phyloP scores from a whole-genome alignment of 1,284 basidiomycete genomes.

The Sparassis latifolia region DNA sequence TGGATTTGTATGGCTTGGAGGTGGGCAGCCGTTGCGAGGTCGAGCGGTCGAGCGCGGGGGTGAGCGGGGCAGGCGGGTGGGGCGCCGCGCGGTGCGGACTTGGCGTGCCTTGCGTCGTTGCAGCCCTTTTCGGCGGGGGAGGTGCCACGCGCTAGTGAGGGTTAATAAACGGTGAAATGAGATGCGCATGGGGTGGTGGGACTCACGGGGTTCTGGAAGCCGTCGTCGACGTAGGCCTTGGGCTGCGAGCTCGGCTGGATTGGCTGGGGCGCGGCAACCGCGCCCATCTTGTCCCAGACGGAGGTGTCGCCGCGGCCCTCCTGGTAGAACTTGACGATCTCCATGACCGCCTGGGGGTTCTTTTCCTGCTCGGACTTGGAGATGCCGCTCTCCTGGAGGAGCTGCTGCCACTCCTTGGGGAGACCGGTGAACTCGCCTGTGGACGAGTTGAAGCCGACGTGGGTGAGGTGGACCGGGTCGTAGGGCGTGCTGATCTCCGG shows the following conservation, averaged over 20 bases:
- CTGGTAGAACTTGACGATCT: conserved; percentile 98
- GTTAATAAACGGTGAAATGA: neutral
- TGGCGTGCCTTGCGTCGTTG: conserved; percentile 33
- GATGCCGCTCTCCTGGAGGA: conserved; percentile 95
- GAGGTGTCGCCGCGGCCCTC: conserved; percentile 63
- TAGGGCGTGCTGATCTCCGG: conserved; percentile 97
- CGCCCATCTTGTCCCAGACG: conserved; percentile 79
- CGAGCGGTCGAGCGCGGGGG: conserved; percentile 66
- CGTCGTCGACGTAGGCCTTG: conserved; percentile 33
- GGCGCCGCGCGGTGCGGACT: conserved; percentile 61
- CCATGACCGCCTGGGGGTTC: conserved; percentile 97
- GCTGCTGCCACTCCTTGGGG: conserved; percentile 98
- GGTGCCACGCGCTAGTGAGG: conserved; percentile 36
- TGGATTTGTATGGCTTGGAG: conserved; percentile 40
- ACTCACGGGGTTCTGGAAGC: conserved; percentile 47
- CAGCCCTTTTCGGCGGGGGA: conserved; percentile 49
- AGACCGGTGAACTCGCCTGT: conserved; percentile 98
- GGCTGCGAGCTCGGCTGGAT: conserved; percentile 9
- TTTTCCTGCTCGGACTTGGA: conserved; percentile 93
- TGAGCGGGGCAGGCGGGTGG: conserved; percentile 51
- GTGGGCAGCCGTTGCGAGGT: conserved; percentile 63
- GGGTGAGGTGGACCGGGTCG: conserved; percentile 99
- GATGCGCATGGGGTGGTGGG: conserved; percentile 43
- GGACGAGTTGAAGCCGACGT: conserved; percentile 98
- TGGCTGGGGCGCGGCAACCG: conserved; percentile 27